Evolutionary conservation across 2,329 filamentous ascomycete species (phyloP), one percentile per base, ranked within the genome.

Genomic region (Fusarium mangiferae): DNA sequence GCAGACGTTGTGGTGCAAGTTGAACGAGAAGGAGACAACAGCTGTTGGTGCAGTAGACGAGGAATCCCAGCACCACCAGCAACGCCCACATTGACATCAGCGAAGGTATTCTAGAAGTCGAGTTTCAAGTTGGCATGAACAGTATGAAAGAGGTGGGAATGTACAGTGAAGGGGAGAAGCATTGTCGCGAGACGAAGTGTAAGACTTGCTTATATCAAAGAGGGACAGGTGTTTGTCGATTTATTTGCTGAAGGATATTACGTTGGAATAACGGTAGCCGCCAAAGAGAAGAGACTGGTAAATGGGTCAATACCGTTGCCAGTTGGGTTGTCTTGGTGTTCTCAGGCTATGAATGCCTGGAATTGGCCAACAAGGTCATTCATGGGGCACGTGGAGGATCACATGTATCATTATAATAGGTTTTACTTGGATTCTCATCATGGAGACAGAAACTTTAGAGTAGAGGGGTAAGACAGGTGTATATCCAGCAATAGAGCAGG

Each of bases 1-100:
- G 92, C 98, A 83, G 92, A 98, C 78, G 90, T 95, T 18, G 91
- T 97, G 33, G 89, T 98, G 10, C 96, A 98, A 82, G 93, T 97
- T 4, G 96, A 98, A 82, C 87, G 92, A 52, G 94, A 98, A 78
- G 94, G 93, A 1, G 94, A 97, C 65, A 79, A 81, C 45, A 85
- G 84, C 26, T 92, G 90, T 75, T 92, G 90, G 90, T 92, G 90
- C 74, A 76, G 73, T 22, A 78, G 81, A 41, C 79, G 78, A 55
- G 79, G 82, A 49, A 74, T 77, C 22, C 64, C 78, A 28, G 75
- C 77, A 26, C 65, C 74, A 59, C 66, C 78, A 51, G 72, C 78
- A 45, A 76, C 80, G 62, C 79, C 82, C 39, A 74, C 81, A 44
- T 74, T 83, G 49, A 60, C 74, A 70, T 75, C 78, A 44, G 44